phyloP scores from a whole-genome alignment of 1,284 basidiomycete species.

The Golubevia pallescens region DNA sequence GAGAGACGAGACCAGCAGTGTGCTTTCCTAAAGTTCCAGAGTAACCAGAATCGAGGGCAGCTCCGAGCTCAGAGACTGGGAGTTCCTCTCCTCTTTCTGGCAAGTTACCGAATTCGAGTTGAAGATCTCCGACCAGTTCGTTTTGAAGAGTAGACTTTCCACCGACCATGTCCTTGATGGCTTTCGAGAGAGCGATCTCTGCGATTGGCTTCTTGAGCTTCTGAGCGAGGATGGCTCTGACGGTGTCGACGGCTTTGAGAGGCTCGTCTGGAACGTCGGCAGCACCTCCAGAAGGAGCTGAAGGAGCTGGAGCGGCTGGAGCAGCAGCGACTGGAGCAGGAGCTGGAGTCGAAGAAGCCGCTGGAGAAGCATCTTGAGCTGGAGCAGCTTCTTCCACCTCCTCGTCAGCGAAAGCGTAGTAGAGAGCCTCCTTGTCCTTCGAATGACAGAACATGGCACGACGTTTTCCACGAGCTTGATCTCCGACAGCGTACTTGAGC shows the following conservation, averaged over 20 bases:
- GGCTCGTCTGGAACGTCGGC: conserved; percentile 85
- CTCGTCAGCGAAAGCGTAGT: conserved; percentile 96
- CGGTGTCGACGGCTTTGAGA: conserved; percentile 87
- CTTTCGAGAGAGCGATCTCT: conserved; percentile 89
- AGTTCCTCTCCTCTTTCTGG: conserved; percentile 98
- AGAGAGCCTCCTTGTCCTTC: conserved; percentile 95
- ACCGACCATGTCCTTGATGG: conserved; percentile 96
- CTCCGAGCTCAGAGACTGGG: conserved; percentile 84
- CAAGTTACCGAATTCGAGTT: conserved; percentile 76
- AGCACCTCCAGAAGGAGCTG: conserved; percentile 69
- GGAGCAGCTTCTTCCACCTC: conserved; percentile 64
- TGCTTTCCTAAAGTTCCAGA: conserved; percentile 90
- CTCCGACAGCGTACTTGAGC: conserved; percentile 90
- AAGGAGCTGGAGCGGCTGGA: conserved; percentile 67
- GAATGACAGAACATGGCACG: conserved; percentile 89
- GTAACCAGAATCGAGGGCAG: conserved; percentile 81
- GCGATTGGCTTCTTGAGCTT: conserved; percentile 94
- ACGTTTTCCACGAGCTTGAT: conserved; percentile 81
- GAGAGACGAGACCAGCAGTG: conserved; percentile 86
- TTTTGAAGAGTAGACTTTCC: conserved; percentile 98
- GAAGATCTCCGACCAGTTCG: conserved; percentile 91
- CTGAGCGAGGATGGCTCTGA: conserved; percentile 89
- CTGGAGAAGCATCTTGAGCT: conserved; percentile 57
- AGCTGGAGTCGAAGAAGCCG: conserved; percentile 65
- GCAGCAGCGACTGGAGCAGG: conserved; percentile 67